phyloP scores from a whole-genome alignment of 345 rosid species.

The Mangifera indica region DNA sequence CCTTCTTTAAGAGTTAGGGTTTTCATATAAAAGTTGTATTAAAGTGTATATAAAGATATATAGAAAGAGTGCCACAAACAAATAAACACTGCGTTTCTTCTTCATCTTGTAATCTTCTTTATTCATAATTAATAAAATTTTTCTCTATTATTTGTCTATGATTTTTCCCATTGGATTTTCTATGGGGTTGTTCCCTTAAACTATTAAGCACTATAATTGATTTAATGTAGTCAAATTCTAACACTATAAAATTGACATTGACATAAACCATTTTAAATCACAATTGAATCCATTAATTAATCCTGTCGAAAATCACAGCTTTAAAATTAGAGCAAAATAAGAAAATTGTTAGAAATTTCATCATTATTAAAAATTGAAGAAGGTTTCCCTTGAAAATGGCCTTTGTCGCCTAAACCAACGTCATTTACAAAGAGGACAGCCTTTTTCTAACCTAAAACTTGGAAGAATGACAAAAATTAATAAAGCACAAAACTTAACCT shows the following conservation, averaged over 20 bases:
- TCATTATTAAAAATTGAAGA: background rate
- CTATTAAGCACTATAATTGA: background rate
- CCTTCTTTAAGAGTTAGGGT: too few relatives aligned
- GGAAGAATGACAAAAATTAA: background rate
- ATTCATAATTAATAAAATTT: too few relatives aligned
- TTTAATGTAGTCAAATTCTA: slow-evolving; percentile 17
- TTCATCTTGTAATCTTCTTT: too few relatives aligned
- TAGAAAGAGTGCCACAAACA: too few relatives aligned
- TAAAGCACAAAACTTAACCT: slow-evolving; percentile 8
- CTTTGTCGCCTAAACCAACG: background rate
- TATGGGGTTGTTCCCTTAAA: too few relatives aligned
- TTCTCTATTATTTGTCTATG: too few relatives aligned
- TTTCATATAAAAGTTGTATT: too few relatives aligned
- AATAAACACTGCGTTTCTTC: too few relatives aligned
- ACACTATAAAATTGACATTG: slow-evolving; percentile 5
- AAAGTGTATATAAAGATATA: too few relatives aligned
- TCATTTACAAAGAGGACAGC: slow-evolving; percentile 5
- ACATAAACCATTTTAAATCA: slow-evolving; percentile 14
- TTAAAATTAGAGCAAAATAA: background rate
- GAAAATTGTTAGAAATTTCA: background rate
- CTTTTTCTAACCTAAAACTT: slow-evolving; percentile 20
- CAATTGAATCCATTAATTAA: background rate
- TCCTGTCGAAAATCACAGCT: background rate
- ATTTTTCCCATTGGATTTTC: too few relatives aligned
- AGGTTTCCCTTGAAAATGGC: background rate